These are phyloP conservation scores for Colletotrichum liaoningense DNA, from an alignment of 2,329 filamentous ascomycete genomes.

Conservation along the genomic window DNA sequence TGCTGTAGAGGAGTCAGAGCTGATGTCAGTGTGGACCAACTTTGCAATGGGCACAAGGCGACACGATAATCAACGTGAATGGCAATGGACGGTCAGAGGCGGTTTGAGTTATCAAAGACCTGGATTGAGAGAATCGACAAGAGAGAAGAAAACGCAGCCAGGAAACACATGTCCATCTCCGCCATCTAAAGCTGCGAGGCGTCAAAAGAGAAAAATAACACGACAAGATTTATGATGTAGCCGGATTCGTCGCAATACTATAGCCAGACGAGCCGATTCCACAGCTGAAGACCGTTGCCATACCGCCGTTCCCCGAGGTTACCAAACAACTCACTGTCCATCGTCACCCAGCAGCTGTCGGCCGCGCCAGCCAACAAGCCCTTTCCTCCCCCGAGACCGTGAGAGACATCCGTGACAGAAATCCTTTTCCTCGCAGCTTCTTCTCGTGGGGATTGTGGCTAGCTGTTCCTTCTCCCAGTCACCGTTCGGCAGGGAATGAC, in stretches of 20 bases:
- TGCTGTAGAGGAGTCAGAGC: conserved; percentile 6
- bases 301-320: conserved; percentile 34
- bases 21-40: neutral
- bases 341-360: conserved; percentile 44
- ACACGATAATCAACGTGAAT: neutral
- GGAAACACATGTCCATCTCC: conserved; percentile 43
- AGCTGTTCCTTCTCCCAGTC: conserved; percentile 29
- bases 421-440: conserved; percentile 26
- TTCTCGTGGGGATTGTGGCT: conserved; percentile 21
- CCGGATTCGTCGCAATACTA: conserved; percentile 51
- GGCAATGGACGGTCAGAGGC: neutral
- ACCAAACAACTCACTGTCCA: conserved; percentile 39
- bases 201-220: conserved; percentile 50
- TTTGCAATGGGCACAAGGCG: neutral
- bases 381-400: conserved; percentile 10
- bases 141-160: conserved; percentile 35
- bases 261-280: conserved; percentile 40
- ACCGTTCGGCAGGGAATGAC: conserved; percentile 21
- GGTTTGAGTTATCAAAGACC: conserved; percentile 31
- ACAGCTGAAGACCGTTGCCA: conserved; percentile 41
- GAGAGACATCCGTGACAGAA: conserved; percentile 11
- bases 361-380: conserved; percentile 21
- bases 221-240: conserved; percentile 62
- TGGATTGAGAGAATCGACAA: conserved; percentile 37
- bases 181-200: conserved; percentile 51